A percentile compares a stretch with the other conserved stretches of the same genome.
Evolutionary conservation across 345 rosid genomes (phyloP).

Genomic region (Ricinus communis): DNA sequence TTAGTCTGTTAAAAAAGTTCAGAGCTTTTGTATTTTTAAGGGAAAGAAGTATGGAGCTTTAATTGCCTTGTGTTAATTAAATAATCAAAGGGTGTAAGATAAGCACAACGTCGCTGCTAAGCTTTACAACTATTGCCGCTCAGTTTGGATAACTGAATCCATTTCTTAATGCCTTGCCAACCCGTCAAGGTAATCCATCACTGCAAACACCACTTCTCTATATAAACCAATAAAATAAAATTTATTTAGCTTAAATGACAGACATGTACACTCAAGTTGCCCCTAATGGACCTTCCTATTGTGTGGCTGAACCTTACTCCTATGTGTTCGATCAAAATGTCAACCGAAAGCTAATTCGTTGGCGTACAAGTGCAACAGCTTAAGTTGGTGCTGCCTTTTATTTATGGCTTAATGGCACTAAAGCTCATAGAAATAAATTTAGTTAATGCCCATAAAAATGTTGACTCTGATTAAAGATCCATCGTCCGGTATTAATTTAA

Average conservation of each 20-base stretch:
- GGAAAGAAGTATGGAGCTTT: neutral
- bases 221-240: no score
- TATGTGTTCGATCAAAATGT: no score
- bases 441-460: neutral
- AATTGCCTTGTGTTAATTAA: neutral
- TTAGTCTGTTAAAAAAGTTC: neutral
- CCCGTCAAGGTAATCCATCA: neutral
- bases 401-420: neutral
- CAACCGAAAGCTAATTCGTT: no score
- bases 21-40: no score
- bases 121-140: constrained; percentile 10
- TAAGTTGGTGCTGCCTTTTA: neutral
- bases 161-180: neutral
- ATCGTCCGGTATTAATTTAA: neutral
- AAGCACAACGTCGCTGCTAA: constrained; percentile 11
- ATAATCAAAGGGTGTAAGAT: constrained; percentile 6
- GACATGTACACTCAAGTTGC: no score
- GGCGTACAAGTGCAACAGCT: neutral
- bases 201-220: no score
- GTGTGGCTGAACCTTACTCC: no score
- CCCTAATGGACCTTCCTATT: no score
- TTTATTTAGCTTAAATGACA: no score
- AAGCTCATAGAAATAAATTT: neutral
- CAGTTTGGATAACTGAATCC: neutral
- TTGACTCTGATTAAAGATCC: neutral